phyloP scores from a whole-genome alignment of 345 rosid species.

The Syzygium aromaticum region DNA sequence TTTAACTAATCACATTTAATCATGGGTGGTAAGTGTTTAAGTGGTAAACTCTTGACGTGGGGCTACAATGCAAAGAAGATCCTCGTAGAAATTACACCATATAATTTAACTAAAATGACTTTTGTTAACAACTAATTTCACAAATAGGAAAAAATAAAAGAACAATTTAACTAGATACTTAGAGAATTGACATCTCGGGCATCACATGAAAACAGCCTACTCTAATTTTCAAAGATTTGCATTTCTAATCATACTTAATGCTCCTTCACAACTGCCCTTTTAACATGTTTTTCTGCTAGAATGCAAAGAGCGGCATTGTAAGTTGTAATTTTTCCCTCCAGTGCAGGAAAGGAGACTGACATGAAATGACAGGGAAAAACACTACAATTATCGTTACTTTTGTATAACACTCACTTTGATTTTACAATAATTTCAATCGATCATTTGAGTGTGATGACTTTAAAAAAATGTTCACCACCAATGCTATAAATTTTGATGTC shows the following conservation, averaged over 20 bases:
- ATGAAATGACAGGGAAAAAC: background rate
- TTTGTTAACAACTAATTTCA: background rate
- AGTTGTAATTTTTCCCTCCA: background rate
- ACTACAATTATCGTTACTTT: background rate
- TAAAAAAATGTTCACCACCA: background rate
- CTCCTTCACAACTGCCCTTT: background rate
- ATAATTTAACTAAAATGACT: background rate
- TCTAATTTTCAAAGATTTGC: background rate
- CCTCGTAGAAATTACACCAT: background rate
- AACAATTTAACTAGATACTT: background rate
- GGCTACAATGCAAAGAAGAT: background rate
- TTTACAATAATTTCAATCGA: background rate
- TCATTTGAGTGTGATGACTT: background rate
- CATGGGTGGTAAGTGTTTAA: background rate
- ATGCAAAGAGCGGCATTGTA: background rate
- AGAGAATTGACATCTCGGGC: background rate
- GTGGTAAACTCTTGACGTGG: background rate
- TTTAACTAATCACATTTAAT: background rate
- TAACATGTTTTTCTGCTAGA: background rate
- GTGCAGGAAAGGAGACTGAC: background rate
- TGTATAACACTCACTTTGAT: accelerated
- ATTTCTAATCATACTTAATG: background rate
- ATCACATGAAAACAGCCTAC: background rate
- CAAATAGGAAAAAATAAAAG: background rate
- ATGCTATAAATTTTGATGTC: background rate